These are phyloP conservation scores for Hypsizygus ulmarius DNA, from an alignment of 1,284 basidiomycete species.

Conservation along the genomic window DNA sequence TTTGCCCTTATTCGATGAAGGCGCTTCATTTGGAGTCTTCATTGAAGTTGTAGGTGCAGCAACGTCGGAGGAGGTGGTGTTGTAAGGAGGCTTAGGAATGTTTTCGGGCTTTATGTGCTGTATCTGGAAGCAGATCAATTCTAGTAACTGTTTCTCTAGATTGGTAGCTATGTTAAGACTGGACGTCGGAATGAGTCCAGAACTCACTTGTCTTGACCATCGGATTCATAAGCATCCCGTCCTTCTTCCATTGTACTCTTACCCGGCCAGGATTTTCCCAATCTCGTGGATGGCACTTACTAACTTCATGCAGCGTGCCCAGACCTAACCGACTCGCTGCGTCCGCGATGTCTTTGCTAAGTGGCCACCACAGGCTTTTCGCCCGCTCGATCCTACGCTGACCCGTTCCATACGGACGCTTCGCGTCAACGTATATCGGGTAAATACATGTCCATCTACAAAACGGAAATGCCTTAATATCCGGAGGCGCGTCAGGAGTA, in stretches of 20 bases:
- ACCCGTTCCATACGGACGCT: constrained; percentile 81
- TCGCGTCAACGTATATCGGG: constrained; percentile 96
- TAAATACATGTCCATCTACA: constrained; percentile 91
- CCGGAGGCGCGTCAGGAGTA: constrained; percentile 11
- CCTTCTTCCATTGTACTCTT: constrained; percentile 86
- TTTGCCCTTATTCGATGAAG: constrained; percentile 34
- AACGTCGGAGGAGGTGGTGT: constrained; percentile 29
- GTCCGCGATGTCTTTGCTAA: constrained; percentile 88
- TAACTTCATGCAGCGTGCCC: constrained; percentile 81
- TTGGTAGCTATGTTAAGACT: background rate
- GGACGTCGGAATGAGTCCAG: background rate
- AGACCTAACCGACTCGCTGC: constrained; percentile 78
- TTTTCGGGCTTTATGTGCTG: constrained; percentile 72
- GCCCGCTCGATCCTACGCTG: constrained; percentile 79
- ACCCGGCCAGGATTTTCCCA: constrained; percentile 97
- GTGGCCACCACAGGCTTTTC: constrained; percentile 90
- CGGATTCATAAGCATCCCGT: constrained; percentile 69
- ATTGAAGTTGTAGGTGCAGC: constrained; percentile 16
- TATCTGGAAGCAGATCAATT: constrained; percentile 73
- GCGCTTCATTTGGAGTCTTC: constrained; percentile 10
- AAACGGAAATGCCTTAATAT: constrained; percentile 14
- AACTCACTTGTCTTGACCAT: constrained; percentile 78
- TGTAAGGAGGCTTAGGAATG: constrained; percentile 67
- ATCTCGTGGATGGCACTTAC: constrained; percentile 89
- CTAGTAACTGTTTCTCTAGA: constrained; percentile 81